A percentile compares a stretch with the other conserved stretches of the same genome.
phyloP scores from a whole-genome alignment of 345 rosid genomes.

The Clarkia xantiana region DNA sequence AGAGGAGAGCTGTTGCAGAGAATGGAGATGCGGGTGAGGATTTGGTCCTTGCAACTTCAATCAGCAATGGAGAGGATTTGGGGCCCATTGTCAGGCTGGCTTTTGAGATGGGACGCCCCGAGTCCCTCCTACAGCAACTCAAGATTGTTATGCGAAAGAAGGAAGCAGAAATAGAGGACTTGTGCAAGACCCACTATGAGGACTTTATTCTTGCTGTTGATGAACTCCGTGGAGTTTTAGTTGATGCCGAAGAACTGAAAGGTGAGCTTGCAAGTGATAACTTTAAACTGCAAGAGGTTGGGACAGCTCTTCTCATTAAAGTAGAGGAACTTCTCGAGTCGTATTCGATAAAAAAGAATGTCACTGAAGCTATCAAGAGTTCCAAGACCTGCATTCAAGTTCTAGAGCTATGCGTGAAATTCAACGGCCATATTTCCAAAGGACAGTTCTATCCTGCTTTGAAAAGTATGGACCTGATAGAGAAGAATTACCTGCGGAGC shows the following conservation, averaged over 20 bases:
- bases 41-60: constrained; percentile 64
- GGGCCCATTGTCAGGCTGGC: constrained; percentile 88
- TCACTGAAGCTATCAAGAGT: constrained; percentile 62
- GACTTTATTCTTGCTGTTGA: constrained; percentile 92
- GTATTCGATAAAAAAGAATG: constrained; percentile 62
- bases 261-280: constrained; percentile 78
- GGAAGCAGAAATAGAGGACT: constrained; percentile 86
- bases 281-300: constrained; percentile 75
- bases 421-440: constrained; percentile 47
- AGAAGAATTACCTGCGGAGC: constrained; percentile 43
- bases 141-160: constrained; percentile 62
- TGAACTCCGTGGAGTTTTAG: constrained; percentile 95
- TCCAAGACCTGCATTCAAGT: constrained; percentile 59
- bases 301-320: constrained; percentile 49
- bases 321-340: constrained; percentile 81
- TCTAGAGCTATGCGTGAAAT: constrained; percentile 57
- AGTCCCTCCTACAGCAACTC: constrained; percentile 71
- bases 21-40: constrained; percentile 87
- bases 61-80: constrained; percentile 80
- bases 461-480: constrained; percentile 61
- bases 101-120: constrained; percentile 81
- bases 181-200: constrained; percentile 90
- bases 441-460: constrained; percentile 68
- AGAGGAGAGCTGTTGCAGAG: constrained; percentile 59
- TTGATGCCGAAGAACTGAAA: constrained; percentile 85